phyloP scores from a whole-genome alignment of 139 green algal genomes.

The Chlorella sp. region DNA sequence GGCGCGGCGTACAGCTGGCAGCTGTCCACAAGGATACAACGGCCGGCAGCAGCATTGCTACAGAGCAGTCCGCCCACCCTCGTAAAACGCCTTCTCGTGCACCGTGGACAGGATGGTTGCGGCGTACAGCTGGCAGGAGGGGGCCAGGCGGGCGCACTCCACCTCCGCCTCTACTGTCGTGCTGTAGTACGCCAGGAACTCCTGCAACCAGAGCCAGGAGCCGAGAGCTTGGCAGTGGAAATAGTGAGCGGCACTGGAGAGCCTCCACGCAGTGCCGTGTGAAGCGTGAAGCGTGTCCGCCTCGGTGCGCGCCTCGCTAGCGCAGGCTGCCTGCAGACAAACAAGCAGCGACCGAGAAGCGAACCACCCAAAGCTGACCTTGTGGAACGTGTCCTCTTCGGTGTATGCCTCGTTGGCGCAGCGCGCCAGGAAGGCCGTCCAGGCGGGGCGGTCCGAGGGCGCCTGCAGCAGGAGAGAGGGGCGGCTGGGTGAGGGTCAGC shows the following conservation, averaged over 20 bases:
- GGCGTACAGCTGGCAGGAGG: background rate
- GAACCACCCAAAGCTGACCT: background rate
- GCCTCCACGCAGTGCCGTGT: background rate
- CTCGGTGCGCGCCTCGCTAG: too few species aligned
- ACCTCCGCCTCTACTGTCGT: constrained; percentile 1
- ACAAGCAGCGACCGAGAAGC: background rate
- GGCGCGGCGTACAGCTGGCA: background rate
- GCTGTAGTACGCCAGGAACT: constrained; percentile 1
- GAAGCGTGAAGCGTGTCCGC: background rate
- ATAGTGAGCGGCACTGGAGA: background rate
- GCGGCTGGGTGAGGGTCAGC: too few species aligned
- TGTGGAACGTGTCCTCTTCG: constrained; percentile 10
- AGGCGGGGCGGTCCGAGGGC: background rate
- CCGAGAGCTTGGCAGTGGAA: background rate
- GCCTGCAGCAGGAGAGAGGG: background rate
- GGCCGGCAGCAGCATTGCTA: background rate
- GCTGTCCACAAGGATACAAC: too few species aligned
- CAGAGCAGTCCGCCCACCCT: background rate
- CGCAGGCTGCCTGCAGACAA: too few species aligned
- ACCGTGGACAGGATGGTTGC: constrained; percentile 13
- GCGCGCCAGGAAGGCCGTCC: background rate
- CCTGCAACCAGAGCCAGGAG: background rate
- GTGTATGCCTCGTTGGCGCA: background rate
- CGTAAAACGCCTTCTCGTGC: constrained; percentile 10
- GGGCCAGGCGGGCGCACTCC: background rate